Base-by-base conservation (phyloP, 768 basidiomycete species). In the Kwoniella bestiolae region DNA sequence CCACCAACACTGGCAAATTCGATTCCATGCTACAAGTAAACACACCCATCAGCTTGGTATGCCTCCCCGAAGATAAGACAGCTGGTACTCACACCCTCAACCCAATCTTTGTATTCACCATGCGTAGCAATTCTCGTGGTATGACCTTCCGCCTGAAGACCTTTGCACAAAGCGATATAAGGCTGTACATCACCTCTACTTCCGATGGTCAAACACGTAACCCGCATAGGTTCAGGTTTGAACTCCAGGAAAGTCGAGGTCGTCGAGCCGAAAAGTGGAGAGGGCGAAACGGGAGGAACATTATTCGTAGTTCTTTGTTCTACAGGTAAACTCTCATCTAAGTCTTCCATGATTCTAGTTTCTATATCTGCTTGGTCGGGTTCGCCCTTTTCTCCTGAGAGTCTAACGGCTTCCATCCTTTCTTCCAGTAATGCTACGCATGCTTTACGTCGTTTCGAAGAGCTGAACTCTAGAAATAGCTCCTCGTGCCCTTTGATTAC, bases 1-100 rank as follows among this genome's bases (percentile, higher is more conserved):
- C 95, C 95, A 11, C 96, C 95, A 46, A 98, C 94, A 69, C 86
- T 90, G 11, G 90, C 90, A 79, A 90, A 97, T 76, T 94, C 94
- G 73, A 99, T 96, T n/a, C 92, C 93, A 77, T 98, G 86, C 93
- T 96, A n/a, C n/a, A n/a, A n/a, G n/a, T n/a, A n/a, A n/a, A n/a
- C n/a, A n/a, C n/a, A n/a, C n/a, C n/a, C n/a, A n/a, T n/a, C n/a
- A n/a, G n/a, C n/a, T n/a, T n/a, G n/a, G n/a, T n/a, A n/a, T n/a
- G n/a, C n/a, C n/a, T n/a, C n/a, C n/a, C n/a, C n/a, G n/a, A n/a
- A n/a, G n/a, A n/a, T n/a, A n/a, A n/a, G n/a, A n/a, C 5, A 70
- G 28, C 34, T 23, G 16, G 52, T 2, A 46, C 92, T 81, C 74
- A 95, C 93, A 60, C 91, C 88, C 84, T 94, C 92, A 63, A 96